Percentiles rank a stretch among this genome's conserved stretches.
Conservation (phyloP, 257 asterid genomes). For the Solanum appendiculatum region DNA sequence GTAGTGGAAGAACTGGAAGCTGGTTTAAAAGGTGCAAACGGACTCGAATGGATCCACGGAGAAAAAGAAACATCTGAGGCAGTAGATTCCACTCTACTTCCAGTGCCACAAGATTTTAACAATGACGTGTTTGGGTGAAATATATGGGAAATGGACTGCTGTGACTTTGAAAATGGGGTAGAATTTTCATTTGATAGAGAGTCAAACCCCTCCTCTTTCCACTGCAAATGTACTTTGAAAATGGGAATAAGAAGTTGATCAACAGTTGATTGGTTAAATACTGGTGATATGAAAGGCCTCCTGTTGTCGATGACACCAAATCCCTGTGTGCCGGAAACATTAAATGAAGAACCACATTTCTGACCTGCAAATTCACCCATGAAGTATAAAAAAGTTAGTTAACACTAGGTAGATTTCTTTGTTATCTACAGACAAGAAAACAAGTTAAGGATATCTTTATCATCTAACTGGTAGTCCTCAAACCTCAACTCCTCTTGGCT, state of each 20-base stretch:
- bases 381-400: not conserved
- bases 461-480: not conserved
- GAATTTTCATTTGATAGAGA: not conserved
- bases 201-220: not conserved
- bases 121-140: not conserved
- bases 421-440: not conserved
- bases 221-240: not conserved
- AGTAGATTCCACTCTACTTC: not conserved
- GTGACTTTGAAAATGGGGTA: not conserved
- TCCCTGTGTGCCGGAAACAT: not conserved
- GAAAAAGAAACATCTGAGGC: not conserved
- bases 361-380: not conserved
- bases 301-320: not conserved
- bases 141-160: not conserved
- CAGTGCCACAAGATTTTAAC: not conserved
- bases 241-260: not conserved
- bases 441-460: constrained; percentile 36
- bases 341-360: not conserved
- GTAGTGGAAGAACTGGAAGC: too few species aligned
- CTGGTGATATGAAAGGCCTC: not conserved
- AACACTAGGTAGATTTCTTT: not conserved
- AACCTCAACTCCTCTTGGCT: constrained; percentile 52
- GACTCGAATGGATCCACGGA: too few species aligned
- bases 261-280: not conserved
- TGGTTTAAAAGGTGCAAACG: too few species aligned